These are phyloP conservation scores for Aspergillus bombycis DNA, from an alignment of 2,329 filamentous ascomycete genomes.

Conservation along the genomic window DNA sequence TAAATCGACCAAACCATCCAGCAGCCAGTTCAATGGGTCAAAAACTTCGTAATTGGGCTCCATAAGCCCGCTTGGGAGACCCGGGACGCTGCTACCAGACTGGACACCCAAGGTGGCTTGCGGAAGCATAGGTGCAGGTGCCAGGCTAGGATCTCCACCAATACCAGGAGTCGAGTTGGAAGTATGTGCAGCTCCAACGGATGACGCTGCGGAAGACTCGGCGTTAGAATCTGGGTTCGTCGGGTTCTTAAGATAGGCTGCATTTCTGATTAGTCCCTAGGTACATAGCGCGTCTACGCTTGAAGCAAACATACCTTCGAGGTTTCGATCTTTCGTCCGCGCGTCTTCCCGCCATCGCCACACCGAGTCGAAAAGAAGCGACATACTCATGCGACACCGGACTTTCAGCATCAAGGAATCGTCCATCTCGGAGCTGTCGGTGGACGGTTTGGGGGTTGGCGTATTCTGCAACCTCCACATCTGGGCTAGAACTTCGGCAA, in stretches of 20 bases:
- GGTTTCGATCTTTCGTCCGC: constrained; percentile 69
- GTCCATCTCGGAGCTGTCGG: constrained; percentile 38
- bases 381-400: constrained; percentile 69
- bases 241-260: constrained; percentile 76
- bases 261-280: constrained; percentile 16
- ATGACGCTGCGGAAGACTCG: constrained; percentile 70
- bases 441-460: constrained; percentile 30
- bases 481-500: constrained; percentile 68
- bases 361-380: constrained; percentile 67
- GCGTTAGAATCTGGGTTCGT: constrained; percentile 81
- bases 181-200: constrained; percentile 48
- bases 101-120: constrained; percentile 36
- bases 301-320: constrained; percentile 65
- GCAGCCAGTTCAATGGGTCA: constrained; percentile 89
- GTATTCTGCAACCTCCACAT: constrained; percentile 60
- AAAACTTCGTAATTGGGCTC: constrained; percentile 83
- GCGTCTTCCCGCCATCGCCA: constrained; percentile 69
- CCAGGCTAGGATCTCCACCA: constrained; percentile 48
- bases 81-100: constrained; percentile 27
- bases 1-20: constrained; percentile 82
- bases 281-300: not conserved
- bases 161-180: constrained; percentile 42
- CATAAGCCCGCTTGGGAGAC: constrained; percentile 57
- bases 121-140: constrained; percentile 40
- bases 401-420: constrained; percentile 64